Conservation (phyloP, 192 early-diverging fungal species). For the Coemansia sp. region DNA sequence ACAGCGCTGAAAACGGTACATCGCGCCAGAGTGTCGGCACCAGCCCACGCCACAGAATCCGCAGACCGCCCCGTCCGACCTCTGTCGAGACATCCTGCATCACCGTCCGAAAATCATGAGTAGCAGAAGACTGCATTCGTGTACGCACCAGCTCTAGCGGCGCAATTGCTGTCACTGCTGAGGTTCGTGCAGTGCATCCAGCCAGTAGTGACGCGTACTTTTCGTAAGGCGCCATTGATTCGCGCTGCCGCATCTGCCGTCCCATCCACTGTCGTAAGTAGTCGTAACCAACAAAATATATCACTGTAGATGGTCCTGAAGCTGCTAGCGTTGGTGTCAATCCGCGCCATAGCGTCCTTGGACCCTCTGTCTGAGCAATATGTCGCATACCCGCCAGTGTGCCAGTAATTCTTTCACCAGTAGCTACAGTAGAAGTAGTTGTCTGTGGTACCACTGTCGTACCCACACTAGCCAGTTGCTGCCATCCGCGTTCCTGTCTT, state of each 20-base stretch:
- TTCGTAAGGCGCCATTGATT: slow-evolving; percentile 32
- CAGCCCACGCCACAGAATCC: slow-evolving; percentile 82
- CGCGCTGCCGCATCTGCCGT: slow-evolving; percentile 21
- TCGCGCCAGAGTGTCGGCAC: slow-evolving; percentile 90
- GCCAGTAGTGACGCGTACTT: slow-evolving; percentile 69
- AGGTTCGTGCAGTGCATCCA: slow-evolving; percentile 75
- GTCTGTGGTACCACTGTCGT: background rate
- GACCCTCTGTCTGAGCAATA: slow-evolving; percentile 79
- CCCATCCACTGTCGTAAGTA: slow-evolving; percentile 63
- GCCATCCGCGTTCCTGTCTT: slow-evolving; percentile 16
- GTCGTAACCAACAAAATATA: slow-evolving; percentile 97
- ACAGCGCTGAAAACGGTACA: slow-evolving; percentile 93
- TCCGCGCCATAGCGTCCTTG: slow-evolving; percentile 81
- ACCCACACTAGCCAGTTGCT: slow-evolving; percentile 13
- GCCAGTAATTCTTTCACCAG: slow-evolving; percentile 25
- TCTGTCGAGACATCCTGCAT: slow-evolving; percentile 61
- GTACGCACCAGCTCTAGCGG: slow-evolving; percentile 92
- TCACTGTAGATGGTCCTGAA: slow-evolving; percentile 85
- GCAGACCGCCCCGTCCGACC: slow-evolving; percentile 59
- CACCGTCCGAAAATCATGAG: slow-evolving; percentile 61
- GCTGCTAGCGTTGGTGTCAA: slow-evolving; percentile 83
- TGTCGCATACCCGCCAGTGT: slow-evolving; percentile 70
- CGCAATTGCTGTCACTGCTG: slow-evolving; percentile 76
- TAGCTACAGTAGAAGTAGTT: background rate
- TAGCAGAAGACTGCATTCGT: slow-evolving; percentile 76